Evolutionary conservation across 108 stramenopile species (phyloP).

Genomic region (Seminavis robusta): DNA sequence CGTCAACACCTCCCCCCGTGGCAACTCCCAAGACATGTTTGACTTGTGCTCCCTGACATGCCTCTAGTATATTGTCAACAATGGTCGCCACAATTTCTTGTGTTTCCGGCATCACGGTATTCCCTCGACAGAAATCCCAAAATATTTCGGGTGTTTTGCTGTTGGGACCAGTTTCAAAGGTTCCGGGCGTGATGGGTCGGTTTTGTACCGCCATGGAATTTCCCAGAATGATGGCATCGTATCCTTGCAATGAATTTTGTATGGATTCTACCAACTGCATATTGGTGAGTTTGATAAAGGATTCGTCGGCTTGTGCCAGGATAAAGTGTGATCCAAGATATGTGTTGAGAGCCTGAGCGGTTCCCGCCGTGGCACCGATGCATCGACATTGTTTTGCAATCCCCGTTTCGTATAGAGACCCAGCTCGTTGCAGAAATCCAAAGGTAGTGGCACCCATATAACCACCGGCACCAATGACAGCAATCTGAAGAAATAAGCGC

Average conservation of each 20-base stretch:
- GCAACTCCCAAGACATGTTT: constrained; percentile 64
- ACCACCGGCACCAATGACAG: constrained; percentile 75
- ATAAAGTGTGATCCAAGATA: constrained; percentile 54
- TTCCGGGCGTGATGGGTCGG: constrained; percentile 50
- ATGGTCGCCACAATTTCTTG: background rate
- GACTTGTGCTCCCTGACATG: constrained; percentile 46
- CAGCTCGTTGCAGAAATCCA: constrained; percentile 77
- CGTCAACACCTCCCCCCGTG: constrained; percentile 19
- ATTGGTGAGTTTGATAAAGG: constrained; percentile 58
- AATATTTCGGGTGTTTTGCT: constrained; percentile 78
- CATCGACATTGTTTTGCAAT: constrained; percentile 48
- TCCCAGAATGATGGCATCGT: constrained; percentile 59
- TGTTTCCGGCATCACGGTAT: constrained; percentile 10
- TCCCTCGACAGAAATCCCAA: constrained; percentile 49
- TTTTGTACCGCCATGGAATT: constrained; percentile 53
- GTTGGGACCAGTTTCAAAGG: constrained; percentile 70
- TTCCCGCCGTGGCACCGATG: constrained; percentile 55
- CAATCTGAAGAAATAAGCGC: too few relatives aligned
- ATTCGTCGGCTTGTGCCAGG: constrained; percentile 69
- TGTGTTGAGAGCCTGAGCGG: constrained; percentile 48
- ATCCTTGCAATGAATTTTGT: constrained; percentile 37
- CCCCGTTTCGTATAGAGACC: constrained; percentile 73
- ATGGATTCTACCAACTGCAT: constrained; percentile 45
- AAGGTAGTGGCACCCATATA: constrained; percentile 62
- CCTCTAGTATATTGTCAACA: constrained; percentile 48